Base-by-base conservation (phyloP, 768 basidiomycete species). In the Tricholoma matsutake region DNA sequence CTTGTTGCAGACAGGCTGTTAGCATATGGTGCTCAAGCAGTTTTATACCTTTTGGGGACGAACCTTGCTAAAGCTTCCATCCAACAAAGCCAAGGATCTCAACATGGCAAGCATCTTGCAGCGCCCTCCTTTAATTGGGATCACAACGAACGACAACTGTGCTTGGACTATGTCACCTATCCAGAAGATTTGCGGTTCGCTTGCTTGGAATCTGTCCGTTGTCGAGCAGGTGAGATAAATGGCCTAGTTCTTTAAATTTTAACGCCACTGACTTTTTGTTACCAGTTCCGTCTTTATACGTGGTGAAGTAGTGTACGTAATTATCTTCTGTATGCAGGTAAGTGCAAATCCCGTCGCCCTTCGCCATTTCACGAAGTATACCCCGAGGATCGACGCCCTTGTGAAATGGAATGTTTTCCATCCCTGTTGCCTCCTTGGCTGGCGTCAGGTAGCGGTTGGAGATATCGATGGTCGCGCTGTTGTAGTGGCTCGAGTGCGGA, bases 281-380 rank as follows among this genome's bases (percentile, higher is more conserved):
- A 1, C 41, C 41, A 18, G 10, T 43, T n/a, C 41, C 18, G n/a
- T 43, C 41, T 8, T 13, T 20, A n/a, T 20, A 49, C 13, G 37
- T 11, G 11, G 13, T 37, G 16, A 37, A 37, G 37, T 64, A 67
- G 14, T 55, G 32, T 14, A 67, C 66, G 6, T 55, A 28, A 31
- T 67, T 67, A 9, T 67, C 66, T 16, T 67, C 61, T 1, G 58
- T 58, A 29, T 64, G 60, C 7, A 64, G 25, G 20, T 61, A 58
- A 4, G 37, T 3, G 13, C 37, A 37, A 2, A 14, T 37, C 13
- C 37, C 13, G 10, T 58, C 57, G 2, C n/a, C 6, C 4, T 56
- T 57, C 1, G 31, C 53, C 56, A 61, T 57, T 9, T 11, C 29
- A 32, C 29, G 28, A 4, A 63, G 52, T 16, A 54, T 41, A 22